Conservation (phyloP, 805 yeast species). For the Jamesozyma gamospora region DNA sequence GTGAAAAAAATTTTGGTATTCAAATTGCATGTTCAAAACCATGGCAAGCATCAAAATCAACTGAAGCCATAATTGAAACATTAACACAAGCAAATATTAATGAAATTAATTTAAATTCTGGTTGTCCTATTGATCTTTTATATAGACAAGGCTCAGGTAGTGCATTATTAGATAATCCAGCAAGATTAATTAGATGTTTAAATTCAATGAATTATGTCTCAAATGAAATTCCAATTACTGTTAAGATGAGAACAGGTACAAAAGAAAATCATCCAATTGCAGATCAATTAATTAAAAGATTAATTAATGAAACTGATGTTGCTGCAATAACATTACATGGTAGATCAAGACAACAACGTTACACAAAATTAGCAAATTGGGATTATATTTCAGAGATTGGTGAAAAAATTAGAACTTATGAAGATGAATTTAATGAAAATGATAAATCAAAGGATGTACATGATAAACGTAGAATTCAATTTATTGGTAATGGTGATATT, state of each 20-base stretch:
- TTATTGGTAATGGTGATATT: slow-evolving; percentile 92
- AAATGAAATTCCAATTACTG: slow-evolving; percentile 86
- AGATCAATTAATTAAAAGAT: slow-evolving; percentile 56
- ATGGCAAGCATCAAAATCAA: slow-evolving; percentile 89
- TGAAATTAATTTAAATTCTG: slow-evolving; percentile 87
- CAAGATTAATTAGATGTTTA: slow-evolving; percentile 64
- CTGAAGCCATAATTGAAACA: slow-evolving; percentile 45
- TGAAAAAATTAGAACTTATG: slow-evolving; percentile 48
- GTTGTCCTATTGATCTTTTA: slow-evolving; percentile 95
- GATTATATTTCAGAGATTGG: slow-evolving; percentile 72
- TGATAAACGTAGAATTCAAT: slow-evolving; percentile 58
- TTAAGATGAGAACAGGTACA: slow-evolving; percentile 87
- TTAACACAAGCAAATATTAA: slow-evolving; percentile 45
- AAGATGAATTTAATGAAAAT: slow-evolving; percentile 46
- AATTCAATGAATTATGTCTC: slow-evolving; percentile 83
- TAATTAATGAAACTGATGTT: slow-evolving; percentile 69
- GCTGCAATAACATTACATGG: slow-evolving; percentile 94
- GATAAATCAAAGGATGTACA: slow-evolving; percentile 57
- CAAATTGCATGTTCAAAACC: slow-evolving; percentile 88
- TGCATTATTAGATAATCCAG: slow-evolving; percentile 83
- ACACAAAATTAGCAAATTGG: slow-evolving; percentile 91
- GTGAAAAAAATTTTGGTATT: slow-evolving; percentile 82
- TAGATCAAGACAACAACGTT: slow-evolving; percentile 91
- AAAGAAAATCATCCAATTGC: slow-evolving; percentile 83
- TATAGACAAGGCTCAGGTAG: slow-evolving; percentile 94